These are phyloP conservation scores for Aspergillus homomorphus DNA, from an alignment of 495 filamentous ascomycete species.

Conservation along the genomic window DNA sequence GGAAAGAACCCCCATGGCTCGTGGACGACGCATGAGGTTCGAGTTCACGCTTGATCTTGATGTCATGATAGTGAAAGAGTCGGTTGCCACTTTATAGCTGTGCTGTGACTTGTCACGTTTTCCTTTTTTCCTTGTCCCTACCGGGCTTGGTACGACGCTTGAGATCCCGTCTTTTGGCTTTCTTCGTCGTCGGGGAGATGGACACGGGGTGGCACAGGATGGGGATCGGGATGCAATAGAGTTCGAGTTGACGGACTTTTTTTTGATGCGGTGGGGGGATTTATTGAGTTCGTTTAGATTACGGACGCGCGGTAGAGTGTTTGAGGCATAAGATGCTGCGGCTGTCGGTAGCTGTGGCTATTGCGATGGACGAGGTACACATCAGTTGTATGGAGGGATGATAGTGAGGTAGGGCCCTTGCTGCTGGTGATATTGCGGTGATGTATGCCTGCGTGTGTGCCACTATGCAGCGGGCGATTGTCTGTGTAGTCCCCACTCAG, in stretches of 20 bases:
- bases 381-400: too few species aligned
- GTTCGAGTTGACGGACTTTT: background rate
- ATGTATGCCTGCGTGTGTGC: too few species aligned
- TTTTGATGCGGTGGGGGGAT: background rate
- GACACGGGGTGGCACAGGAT: background rate
- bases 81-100: conserved; percentile 1
- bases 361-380: background rate
- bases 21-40: background rate
- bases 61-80: background rate
- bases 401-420: too few species aligned
- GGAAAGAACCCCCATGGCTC: conserved; percentile 7
- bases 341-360: background rate
- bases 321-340: background rate
- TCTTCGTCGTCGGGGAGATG: background rate
- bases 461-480: too few species aligned
- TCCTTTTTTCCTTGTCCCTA: background rate
- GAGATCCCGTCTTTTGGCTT: background rate
- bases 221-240: background rate
- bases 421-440: too few species aligned
- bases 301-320: background rate
- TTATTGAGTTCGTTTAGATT: background rate
- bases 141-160: background rate
- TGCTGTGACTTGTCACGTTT: background rate
- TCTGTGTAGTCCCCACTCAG: too few species aligned
- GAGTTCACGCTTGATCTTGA: background rate